Base-by-base conservation (phyloP, 192 early-diverging fungal species). In the Thoreauomyces humboldtii region DNA sequence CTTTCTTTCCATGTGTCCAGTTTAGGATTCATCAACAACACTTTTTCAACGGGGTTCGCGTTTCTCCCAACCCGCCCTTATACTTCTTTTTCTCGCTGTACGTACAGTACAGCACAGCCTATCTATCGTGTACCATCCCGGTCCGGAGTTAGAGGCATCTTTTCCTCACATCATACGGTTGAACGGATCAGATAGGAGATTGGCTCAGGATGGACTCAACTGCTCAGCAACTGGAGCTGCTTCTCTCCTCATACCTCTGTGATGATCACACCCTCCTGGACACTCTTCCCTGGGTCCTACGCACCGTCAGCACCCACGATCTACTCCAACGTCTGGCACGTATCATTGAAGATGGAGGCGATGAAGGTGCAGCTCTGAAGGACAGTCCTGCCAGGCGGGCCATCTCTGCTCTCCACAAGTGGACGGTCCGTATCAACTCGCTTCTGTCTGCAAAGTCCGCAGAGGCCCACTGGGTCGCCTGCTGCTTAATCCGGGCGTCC, bases 391-490 rank as follows among this genome's bases (percentile, higher is more conserved):
- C 42, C 42, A 29, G 34, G 0, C 61, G 61, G 4, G 61, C 61
- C 34, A 34, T 29, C 2, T 32, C 61, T 17, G 61, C 34, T 19
- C 33, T 63, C 19, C 61, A 63, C 53, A 48, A 63, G 53, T 63
- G 61, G 61, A 33, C 47, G 17, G 25, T 37, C 15, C 61, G 61
- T 3, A 48, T 63, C 21, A 51, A 14, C 4, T 15, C 47, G n/a
- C 47, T 63, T 1, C 50, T 63, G 48, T n/a, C 46, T 6, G 22
- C 61, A 14, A 61, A 46, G 21, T 0, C n/a, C 5, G 11, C 59
- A 4, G 46, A 24, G 12, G 7, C 42, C 31, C 38, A 61, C 21
- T 63, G 61, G 61, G 28, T 21, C 15, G 61, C 32, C 7, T n/a
- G 29, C 15, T 50, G 46, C 27, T 33, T 63, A 4, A 37, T 53